Evolutionary conservation across 2,329 filamentous ascomycete species (phyloP), one percentile per base, ranked within the genome.

Genomic region (Pseudogymnoascus destructans): DNA sequence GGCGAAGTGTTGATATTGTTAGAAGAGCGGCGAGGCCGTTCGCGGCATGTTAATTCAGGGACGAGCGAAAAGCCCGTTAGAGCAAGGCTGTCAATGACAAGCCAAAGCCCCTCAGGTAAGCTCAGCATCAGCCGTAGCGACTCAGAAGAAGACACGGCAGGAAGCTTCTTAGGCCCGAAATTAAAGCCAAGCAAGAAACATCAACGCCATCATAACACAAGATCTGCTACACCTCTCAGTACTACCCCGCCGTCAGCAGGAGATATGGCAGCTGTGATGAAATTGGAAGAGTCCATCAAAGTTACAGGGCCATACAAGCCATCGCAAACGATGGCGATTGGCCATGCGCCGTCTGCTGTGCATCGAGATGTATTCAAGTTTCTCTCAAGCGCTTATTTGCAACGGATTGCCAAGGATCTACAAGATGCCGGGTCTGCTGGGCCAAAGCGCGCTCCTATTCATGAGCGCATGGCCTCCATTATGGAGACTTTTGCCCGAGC

Each of bases 111-210:
- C 1, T 74, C 71, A 13, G 72, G 73, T 0, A 75, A 76, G 4
- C 73, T 77, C 64, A 80, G 77, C 63, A 74, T 79, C 57, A 83
- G 79, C 64, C 76, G 77, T 49, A 85, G 81, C 63, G 81, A 85
- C 63, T 85, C 82, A 0, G 82, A 85, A 64, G 82, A 85, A 62
- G 82, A 85, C 57, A 79, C 79, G 0, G 73, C 83, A 5, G 79
- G 78, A 2, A 82, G 74, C 60, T 85, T 85, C 64, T 69, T 85
- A 2, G 77, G 77, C 0, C 54, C 54, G 10, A 35, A 35, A 35
- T 71, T 78, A 6, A 73, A 70, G 59, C 72, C 70, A 55, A 72
- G 69, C 35, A 65, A 62, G 13, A 66, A 70, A 40, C 70, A 74
- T 60, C 73, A 71, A 63, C 73, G 77, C 17, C 71, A 74, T 49